These are phyloP conservation scores for Gracilaria gracilis DNA, from an alignment of 23 red algal genomes.

Conservation along the genomic window DNA sequence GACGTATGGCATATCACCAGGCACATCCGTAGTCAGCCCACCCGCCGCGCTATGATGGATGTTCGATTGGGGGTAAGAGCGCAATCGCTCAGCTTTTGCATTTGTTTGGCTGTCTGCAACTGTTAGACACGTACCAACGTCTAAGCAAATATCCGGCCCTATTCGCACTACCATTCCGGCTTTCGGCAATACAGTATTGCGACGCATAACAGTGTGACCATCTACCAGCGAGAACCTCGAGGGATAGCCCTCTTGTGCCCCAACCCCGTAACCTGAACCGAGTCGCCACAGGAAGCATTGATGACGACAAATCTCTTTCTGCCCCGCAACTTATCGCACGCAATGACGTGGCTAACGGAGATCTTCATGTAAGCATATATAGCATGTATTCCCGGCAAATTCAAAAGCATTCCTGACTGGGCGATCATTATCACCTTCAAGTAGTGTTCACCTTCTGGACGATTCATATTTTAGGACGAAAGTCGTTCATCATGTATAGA, in stretches of 20 bases:
- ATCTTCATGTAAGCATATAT: constrained; percentile 17
- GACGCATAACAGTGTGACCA: no score
- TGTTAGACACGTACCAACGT: not conserved
- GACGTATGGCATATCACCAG: not conserved
- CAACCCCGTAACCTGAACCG: not conserved
- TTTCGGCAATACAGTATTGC: no score
- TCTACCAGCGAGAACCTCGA: no score
- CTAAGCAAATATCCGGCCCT: no score
- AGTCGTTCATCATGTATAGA: not conserved
- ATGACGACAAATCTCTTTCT: no score
- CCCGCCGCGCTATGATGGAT: not conserved
- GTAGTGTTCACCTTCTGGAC: not conserved
- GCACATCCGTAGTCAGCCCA: not conserved
- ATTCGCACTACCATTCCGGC: no score
- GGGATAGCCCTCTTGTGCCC: no score
- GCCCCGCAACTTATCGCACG: not conserved
- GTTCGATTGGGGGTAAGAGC: not conserved
- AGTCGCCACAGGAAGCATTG: not conserved
- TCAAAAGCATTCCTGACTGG: not conserved
- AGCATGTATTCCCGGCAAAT: not conserved
- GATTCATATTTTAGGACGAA: not conserved
- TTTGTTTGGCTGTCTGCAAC: not conserved
- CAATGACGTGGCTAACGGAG: not conserved
- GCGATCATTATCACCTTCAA: not conserved
- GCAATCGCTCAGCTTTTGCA: not conserved